These are phyloP conservation scores for Ophioceras dolichostomum DNA, from an alignment of 2,329 filamentous ascomycete genomes.

Conservation along the genomic window DNA sequence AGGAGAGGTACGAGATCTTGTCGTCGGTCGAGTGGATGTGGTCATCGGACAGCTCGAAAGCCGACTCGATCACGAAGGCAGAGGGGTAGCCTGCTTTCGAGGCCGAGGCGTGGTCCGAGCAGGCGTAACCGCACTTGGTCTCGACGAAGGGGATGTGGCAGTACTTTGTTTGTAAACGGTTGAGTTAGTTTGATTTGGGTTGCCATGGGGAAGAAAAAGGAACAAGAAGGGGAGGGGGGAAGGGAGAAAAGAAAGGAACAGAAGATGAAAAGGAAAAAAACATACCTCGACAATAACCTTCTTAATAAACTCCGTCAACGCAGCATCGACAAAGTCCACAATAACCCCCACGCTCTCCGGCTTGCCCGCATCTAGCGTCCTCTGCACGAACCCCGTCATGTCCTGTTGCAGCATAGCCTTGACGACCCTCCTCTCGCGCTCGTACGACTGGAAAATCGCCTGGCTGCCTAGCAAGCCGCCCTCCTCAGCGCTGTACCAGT, in stretches of 20 bases:
- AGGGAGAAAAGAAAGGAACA: slow-evolving; percentile 2
- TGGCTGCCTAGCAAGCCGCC: slow-evolving; percentile 79
- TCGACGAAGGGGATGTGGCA: slow-evolving; percentile 56
- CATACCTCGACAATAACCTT: slow-evolving; percentile 71
- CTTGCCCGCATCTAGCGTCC: slow-evolving; percentile 70
- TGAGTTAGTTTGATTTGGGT: no score
- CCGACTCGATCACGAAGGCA: slow-evolving; percentile 50
- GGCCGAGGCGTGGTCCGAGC: slow-evolving; percentile 58
- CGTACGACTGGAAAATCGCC: slow-evolving; percentile 76
- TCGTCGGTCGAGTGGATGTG: slow-evolving; percentile 66
- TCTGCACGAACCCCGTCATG: slow-evolving; percentile 85
- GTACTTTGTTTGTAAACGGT: no score
- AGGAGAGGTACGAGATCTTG: slow-evolving; percentile 55
- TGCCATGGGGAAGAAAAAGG: no score
- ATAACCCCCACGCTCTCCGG: slow-evolving; percentile 85
- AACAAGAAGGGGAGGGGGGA: no score
- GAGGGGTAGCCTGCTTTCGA: slow-evolving; percentile 54
- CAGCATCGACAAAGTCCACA: slow-evolving; percentile 76
- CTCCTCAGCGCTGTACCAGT: slow-evolving; percentile 91
- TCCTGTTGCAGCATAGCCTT: slow-evolving; percentile 98
- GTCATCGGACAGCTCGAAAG: slow-evolving; percentile 48
- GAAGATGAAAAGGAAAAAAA: no score
- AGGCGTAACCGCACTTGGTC: slow-evolving; percentile 41
- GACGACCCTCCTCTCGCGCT: slow-evolving; percentile 58
- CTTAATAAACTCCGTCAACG: slow-evolving; percentile 83